A percentile compares a stretch with the other conserved stretches of the same genome.
Conservation (phyloP, 1,139 yeast species). For the Kazachstania sp. region DNA sequence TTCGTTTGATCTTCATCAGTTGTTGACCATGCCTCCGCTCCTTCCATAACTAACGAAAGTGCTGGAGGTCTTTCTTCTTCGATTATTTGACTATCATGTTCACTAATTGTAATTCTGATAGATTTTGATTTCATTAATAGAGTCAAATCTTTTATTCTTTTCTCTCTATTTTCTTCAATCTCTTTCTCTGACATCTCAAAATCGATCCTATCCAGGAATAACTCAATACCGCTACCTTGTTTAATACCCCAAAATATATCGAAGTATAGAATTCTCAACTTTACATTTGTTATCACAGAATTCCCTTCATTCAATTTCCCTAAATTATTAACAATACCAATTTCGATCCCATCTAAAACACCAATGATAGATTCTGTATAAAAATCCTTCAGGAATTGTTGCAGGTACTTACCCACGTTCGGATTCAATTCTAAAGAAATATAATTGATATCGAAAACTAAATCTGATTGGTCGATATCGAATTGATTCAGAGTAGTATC, state of each 20-base stretch:
- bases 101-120: slow-evolving; percentile 16
- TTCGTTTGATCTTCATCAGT: slow-evolving; percentile 25
- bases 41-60: slow-evolving; percentile 22
- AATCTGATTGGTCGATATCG: slow-evolving; percentile 7
- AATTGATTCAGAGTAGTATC: background rate
- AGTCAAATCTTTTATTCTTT: slow-evolving; percentile 12
- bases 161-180: slow-evolving; percentile 14
- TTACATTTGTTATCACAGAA: slow-evolving; percentile 38
- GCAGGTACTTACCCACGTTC: slow-evolving; percentile 7
- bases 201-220: slow-evolving; percentile 37
- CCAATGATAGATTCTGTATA: slow-evolving; percentile 38
- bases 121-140: slow-evolving; percentile 15
- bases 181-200: slow-evolving; percentile 17
- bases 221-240: slow-evolving; percentile 14
- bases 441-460: slow-evolving; percentile 15
- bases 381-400: slow-evolving; percentile 25
- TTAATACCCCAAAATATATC: slow-evolving; percentile 30
- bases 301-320: slow-evolving; percentile 34
- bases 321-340: slow-evolving; percentile 45
- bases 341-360: slow-evolving; percentile 57
- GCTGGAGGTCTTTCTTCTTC: slow-evolving; percentile 19
- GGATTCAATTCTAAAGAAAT: slow-evolving; percentile 18
- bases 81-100: slow-evolving; percentile 6
- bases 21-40: slow-evolving; percentile 39
- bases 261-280: slow-evolving; percentile 46